Evolutionary conservation across 768 basidiomycete genomes (phyloP).

Genomic region (Mycena maculata): DNA sequence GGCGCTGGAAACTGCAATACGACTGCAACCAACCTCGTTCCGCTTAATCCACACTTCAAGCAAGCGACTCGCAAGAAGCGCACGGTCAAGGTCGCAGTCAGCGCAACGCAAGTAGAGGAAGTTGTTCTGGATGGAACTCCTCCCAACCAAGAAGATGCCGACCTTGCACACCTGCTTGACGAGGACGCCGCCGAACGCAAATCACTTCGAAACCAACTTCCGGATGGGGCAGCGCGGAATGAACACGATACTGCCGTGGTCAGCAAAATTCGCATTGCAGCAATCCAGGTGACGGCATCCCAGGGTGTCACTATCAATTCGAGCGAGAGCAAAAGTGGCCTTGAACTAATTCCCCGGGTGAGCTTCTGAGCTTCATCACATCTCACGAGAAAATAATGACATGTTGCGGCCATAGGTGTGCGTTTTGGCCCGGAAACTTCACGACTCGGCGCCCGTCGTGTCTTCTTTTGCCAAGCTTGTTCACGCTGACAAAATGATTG

Average conservation of each 20-base stretch:
- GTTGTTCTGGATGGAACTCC: too few relatives aligned
- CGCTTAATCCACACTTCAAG: not conserved
- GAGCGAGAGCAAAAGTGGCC: not conserved
- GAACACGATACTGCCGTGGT: too few relatives aligned
- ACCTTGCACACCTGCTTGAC: not conserved
- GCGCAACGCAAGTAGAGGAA: too few relatives aligned
- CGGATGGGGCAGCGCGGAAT: too few relatives aligned
- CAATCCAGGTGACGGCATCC: not conserved
- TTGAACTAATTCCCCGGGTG: not conserved
- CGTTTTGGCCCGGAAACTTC: constrained; percentile 13
- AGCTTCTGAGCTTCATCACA: not conserved
- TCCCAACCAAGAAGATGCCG: too few relatives aligned
- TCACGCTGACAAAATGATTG: too few relatives aligned
- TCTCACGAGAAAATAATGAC: not conserved
- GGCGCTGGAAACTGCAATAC: constrained; percentile 2
- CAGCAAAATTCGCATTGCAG: not conserved
- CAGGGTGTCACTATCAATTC: not conserved
- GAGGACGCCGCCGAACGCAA: not conserved
- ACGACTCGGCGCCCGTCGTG: constrained; percentile 12
- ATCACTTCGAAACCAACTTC: not conserved
- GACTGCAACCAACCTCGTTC: not conserved
- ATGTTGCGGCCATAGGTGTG: constrained; percentile 2
- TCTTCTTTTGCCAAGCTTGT: constrained; percentile 13
- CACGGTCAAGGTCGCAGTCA: too few relatives aligned
- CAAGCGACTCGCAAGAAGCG: not conserved